Evolutionary conservation across 176 grass and related monocot genomes (phyloP).

Genomic region (Tillandsia leiboldiana): DNA sequence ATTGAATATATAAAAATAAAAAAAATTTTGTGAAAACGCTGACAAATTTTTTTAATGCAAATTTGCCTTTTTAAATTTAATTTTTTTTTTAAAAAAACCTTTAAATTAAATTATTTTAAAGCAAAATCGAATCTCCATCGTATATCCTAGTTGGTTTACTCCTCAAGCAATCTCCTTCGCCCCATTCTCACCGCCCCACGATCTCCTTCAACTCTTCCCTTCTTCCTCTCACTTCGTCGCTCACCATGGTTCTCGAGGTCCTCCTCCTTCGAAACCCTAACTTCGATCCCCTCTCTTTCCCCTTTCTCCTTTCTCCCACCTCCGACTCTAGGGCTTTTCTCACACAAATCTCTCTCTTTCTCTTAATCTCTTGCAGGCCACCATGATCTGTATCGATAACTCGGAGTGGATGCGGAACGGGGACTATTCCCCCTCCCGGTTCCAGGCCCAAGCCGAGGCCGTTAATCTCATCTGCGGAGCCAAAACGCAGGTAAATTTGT

Average conservation of each 20-base stretch:
- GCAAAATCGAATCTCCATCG: too few species aligned
- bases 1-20: too few species aligned
- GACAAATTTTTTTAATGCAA: too few species aligned
- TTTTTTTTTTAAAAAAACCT: too few species aligned
- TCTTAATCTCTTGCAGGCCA: conserved; percentile 48
- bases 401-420: conserved; percentile 99
- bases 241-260: conserved; percentile 94
- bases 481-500: conserved; percentile 64
- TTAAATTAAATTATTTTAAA: too few species aligned
- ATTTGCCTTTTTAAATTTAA: too few species aligned
- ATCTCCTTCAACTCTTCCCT: too few species aligned
- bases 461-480: conserved; percentile 94
- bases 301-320: neutral
- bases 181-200: too few species aligned
- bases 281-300: neutral
- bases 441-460: conserved; percentile 90
- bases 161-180: too few species aligned
- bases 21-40: too few species aligned
- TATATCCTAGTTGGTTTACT: too few species aligned
- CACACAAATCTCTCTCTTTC: neutral
- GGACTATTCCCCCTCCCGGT: conserved; percentile 75
- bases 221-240: too few species aligned
- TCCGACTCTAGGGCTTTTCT: neutral
- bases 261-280: neutral
- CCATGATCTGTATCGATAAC: conserved; percentile 98